Conservation (phyloP, 2,329 filamentous ascomycete genomes). For the Penicillium digitatum region DNA sequence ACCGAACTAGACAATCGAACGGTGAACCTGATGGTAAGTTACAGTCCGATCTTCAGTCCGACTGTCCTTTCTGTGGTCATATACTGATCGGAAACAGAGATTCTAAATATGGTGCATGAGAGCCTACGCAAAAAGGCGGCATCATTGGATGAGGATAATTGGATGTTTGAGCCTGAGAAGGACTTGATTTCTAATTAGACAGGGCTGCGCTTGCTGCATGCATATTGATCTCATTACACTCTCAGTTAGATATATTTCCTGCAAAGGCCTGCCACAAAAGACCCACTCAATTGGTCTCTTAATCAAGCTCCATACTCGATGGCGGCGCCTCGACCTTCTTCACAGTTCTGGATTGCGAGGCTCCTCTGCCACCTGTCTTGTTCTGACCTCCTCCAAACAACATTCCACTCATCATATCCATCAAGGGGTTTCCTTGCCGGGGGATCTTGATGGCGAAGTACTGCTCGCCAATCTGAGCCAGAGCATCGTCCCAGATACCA, state of each 20-base stretch:
- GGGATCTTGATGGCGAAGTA: conserved; percentile 92
- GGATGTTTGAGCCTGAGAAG: conserved; percentile 80
- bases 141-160: conserved; percentile 74
- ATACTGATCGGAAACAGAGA: conserved; percentile 47
- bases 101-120: conserved; percentile 64
- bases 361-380: conserved; percentile 36
- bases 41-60: not conserved
- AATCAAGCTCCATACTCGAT: conserved; percentile 45
- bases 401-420: conserved; percentile 98
- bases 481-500: conserved; percentile 71
- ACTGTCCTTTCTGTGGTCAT: not conserved
- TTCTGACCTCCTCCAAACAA: conserved; percentile 62
- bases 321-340: conserved; percentile 49
- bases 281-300: conserved; percentile 9
- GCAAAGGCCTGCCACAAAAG: not conserved
- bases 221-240: conserved; percentile 18
- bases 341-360: conserved; percentile 42
- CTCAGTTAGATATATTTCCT: conserved; percentile 13
- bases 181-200: conserved; percentile 32
- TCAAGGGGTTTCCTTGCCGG: conserved; percentile 81
- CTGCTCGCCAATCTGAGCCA: conserved; percentile 89
- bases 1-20: conserved; percentile 51
- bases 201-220: conserved; percentile 6
- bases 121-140: conserved; percentile 70
- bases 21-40: conserved; percentile 61